Percentiles rank a stretch among this genome's conserved stretches.
phyloP scores from a whole-genome alignment of 352 stramenopile species.

The Pythium sukuiense region DNA sequence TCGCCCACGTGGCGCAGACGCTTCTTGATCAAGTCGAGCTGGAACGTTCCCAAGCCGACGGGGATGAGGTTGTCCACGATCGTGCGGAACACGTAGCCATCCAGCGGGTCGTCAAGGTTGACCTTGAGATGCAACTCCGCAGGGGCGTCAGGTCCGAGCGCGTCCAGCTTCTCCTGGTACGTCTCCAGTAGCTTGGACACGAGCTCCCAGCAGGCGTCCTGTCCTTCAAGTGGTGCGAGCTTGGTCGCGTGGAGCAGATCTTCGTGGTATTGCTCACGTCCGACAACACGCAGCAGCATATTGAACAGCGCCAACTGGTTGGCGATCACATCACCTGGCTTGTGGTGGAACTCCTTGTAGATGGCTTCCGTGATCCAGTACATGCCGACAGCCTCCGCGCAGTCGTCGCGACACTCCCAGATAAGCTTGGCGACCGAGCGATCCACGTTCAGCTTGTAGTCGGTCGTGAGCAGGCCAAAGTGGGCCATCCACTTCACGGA shows the following conservation, averaged over 20 bases:
- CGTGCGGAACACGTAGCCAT: conserved; percentile 86
- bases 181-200: conserved; percentile 57
- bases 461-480: conserved; percentile 73
- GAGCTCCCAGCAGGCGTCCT: conserved; percentile 77
- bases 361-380: conserved; percentile 78
- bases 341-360: conserved; percentile 86
- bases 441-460: conserved; percentile 74
- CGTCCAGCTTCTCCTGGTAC: conserved; percentile 78
- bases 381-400: conserved; percentile 72
- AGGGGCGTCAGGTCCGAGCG: conserved; percentile 58
- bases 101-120: conserved; percentile 66
- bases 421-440: conserved; percentile 76
- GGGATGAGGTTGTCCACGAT: conserved; percentile 88
- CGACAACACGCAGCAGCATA: conserved; percentile 84
- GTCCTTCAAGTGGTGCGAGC: conserved; percentile 60
- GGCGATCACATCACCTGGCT: conserved; percentile 80
- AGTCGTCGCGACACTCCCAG: conserved; percentile 85
- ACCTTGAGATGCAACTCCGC: conserved; percentile 72
- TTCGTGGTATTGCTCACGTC: conserved; percentile 70
- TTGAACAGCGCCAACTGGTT: conserved; percentile 84
- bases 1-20: conserved; percentile 84
- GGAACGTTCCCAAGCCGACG: conserved; percentile 69
- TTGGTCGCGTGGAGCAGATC: conserved; percentile 67
- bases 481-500: conserved; percentile 91
- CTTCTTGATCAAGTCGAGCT: conserved; percentile 89